Conservation (phyloP, 495 filamentous ascomycete species). For the Aspergillus mulundensis region DNA sequence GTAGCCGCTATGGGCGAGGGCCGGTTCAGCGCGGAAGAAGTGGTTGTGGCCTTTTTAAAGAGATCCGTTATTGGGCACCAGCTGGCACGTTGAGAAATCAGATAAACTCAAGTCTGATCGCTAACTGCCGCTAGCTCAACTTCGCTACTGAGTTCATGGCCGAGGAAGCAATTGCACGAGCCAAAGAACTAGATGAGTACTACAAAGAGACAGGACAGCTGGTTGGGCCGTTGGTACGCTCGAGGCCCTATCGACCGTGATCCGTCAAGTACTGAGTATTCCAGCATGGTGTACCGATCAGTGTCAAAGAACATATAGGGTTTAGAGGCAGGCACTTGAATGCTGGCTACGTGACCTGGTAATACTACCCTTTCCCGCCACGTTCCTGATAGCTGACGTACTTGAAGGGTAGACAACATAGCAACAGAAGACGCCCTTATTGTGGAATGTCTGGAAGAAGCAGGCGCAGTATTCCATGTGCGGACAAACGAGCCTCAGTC, state of each 20-base stretch:
- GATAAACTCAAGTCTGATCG: not conserved
- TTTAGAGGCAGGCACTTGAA: conserved; percentile 47
- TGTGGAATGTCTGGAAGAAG: conserved; percentile 29
- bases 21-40: conserved; percentile 51
- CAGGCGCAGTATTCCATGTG: conserved; percentile 56
- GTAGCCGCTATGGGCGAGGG: conserved; percentile 44
- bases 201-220: conserved; percentile 33
- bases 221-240: conserved; percentile 35
- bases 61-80: conserved; percentile 58
- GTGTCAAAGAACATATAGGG: conserved; percentile 63
- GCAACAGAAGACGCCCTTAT: conserved; percentile 34
- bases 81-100: conserved; percentile 27
- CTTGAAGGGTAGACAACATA: conserved; percentile 32
- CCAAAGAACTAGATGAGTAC: conserved; percentile 54
- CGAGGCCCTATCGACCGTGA: conserved; percentile 12
- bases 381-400: not conserved
- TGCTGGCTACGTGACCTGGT: conserved; percentile 41
- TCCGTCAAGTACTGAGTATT: not conserved
- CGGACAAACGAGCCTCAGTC: conserved; percentile 61
- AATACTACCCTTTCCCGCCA: not conserved
- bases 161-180: conserved; percentile 55
- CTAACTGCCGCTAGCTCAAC: conserved; percentile 40
- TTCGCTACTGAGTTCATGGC: conserved; percentile 68
- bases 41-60: conserved; percentile 60
- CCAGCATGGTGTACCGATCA: conserved; percentile 65